phyloP scores from a whole-genome alignment of 768 basidiomycete species.

The Russula sp. region DNA sequence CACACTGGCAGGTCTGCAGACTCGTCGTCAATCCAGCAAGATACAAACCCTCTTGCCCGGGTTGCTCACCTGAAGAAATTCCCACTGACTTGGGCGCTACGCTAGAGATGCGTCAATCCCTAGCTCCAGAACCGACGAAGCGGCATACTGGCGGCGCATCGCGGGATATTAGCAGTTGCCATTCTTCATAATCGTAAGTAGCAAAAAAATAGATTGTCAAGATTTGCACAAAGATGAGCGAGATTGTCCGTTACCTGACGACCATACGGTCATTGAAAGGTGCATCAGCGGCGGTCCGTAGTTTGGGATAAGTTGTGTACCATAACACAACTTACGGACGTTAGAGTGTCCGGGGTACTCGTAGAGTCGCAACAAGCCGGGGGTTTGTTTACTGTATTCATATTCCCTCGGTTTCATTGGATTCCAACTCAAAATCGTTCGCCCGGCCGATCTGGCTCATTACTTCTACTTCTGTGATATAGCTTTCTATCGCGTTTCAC shows the following conservation, averaged over 20 bases:
- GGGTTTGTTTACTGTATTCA: background rate
- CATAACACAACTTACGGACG: too few relatives aligned
- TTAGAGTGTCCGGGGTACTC: background rate
- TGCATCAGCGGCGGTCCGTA: slow-evolving; percentile 70
- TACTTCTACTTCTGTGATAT: slow-evolving; percentile 13
- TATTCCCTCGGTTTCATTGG: slow-evolving; percentile 9
- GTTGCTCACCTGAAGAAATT: slow-evolving; percentile 74
- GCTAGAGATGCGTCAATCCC: slow-evolving; percentile 32
- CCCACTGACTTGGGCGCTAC: too few relatives aligned
- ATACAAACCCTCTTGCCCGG: slow-evolving; percentile 58
- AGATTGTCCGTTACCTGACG: slow-evolving; percentile 78
- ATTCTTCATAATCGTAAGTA: slow-evolving; percentile 44
- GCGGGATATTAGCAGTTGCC: slow-evolving; percentile 58
- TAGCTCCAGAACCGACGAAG: slow-evolving; percentile 57
- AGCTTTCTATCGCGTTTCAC: slow-evolving; percentile 16
- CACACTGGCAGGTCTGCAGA: slow-evolving; percentile 61
- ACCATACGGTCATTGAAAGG: slow-evolving; percentile 84
- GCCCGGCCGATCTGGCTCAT: slow-evolving; percentile 8
- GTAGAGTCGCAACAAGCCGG: background rate
- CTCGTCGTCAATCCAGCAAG: slow-evolving; percentile 60
- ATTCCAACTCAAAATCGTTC: slow-evolving; percentile 3
- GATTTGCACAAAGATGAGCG: slow-evolving; percentile 52
- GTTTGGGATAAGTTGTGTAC: too few relatives aligned
- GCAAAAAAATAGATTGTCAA: background rate
- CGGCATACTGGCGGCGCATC: slow-evolving; percentile 66